These are phyloP conservation scores for Pseudomicrostroma phylloplanum DNA, from an alignment of 1,284 basidiomycete species.

Conservation along the genomic window DNA sequence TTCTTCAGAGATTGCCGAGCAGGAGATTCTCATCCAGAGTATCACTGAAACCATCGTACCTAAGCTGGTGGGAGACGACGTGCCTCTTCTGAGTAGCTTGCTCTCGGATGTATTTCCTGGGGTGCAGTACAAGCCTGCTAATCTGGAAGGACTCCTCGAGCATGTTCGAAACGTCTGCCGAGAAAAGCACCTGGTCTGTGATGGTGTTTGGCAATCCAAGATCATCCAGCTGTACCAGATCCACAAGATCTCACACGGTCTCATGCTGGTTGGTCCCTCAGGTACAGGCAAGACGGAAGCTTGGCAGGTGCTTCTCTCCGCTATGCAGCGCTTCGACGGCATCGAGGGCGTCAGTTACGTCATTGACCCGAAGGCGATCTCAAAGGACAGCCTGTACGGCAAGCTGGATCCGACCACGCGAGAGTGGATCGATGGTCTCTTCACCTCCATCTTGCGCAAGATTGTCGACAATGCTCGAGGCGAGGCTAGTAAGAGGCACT, in stretches of 20 bases:
- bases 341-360: constrained; percentile 89
- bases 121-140: constrained; percentile 79
- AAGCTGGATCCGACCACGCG: constrained; percentile 94
- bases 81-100: constrained; percentile 84
- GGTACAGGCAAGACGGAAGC: constrained; percentile 96
- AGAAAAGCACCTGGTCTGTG: constrained; percentile 68
- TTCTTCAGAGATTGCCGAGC: constrained; percentile 63
- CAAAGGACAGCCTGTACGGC: constrained; percentile 95
- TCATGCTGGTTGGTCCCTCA: constrained; percentile 99
- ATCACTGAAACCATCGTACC: constrained; percentile 99
- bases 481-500: constrained; percentile 91
- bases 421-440: constrained; percentile 98
- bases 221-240: constrained; percentile 98
- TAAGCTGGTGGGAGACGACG: constrained; percentile 94
- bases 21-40: constrained; percentile 96
- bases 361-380: constrained; percentile 98
- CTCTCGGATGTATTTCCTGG: constrained; percentile 97
- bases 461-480: constrained; percentile 98
- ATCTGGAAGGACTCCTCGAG: constrained; percentile 74
- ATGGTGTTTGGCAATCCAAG: constrained; percentile 84
- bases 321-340: constrained; percentile 84
- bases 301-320: constrained; percentile 86
- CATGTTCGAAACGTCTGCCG: constrained; percentile 81
- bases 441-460: constrained; percentile 94
- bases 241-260: constrained; percentile 96